Conservation (phyloP, 2,329 filamentous ascomycete species). For the Dryadomyces sulphureus region DNA sequence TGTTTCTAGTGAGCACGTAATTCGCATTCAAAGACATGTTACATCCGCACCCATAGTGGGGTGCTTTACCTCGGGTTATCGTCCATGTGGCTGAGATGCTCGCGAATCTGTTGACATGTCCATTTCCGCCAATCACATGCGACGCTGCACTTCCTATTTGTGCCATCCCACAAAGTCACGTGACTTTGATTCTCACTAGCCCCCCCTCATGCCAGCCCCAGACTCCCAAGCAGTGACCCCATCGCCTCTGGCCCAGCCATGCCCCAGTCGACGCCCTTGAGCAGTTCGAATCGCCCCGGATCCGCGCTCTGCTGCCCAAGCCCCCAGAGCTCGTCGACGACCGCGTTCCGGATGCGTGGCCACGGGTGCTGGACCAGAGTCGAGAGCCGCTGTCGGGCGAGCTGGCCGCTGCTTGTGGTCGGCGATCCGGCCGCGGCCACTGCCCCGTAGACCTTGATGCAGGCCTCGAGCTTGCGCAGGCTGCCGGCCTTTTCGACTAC, state of each 20-base stretch:
- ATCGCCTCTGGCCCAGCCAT: constrained; percentile 33
- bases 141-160: not conserved
- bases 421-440: constrained; percentile 31
- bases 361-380: constrained; percentile 70
- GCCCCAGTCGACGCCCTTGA: constrained; percentile 44
- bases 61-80: too few species aligned
- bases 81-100: too few species aligned
- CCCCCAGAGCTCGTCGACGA: constrained; percentile 46
- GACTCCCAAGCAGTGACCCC: constrained; percentile 17
- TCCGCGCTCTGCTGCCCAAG: constrained; percentile 12
- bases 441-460: constrained; percentile 63
- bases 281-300: not conserved
- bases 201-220: not conserved
- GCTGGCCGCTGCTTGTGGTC: constrained; percentile 20
- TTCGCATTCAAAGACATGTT: too few species aligned
- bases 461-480: constrained; percentile 67
- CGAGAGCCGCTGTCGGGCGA: constrained; percentile 52
- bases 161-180: not conserved
- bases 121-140: not conserved
- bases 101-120: too few species aligned
- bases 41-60: too few species aligned
- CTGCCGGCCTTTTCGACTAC: constrained; percentile 72
- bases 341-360: constrained; percentile 51
- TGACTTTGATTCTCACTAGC: not conserved
- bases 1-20: too few species aligned